Percentiles rank a stretch among this genome's conserved stretches.
These are phyloP conservation scores for Fusarium domesticum DNA, from an alignment of 2,329 filamentous ascomycete species.

Conservation along the genomic window DNA sequence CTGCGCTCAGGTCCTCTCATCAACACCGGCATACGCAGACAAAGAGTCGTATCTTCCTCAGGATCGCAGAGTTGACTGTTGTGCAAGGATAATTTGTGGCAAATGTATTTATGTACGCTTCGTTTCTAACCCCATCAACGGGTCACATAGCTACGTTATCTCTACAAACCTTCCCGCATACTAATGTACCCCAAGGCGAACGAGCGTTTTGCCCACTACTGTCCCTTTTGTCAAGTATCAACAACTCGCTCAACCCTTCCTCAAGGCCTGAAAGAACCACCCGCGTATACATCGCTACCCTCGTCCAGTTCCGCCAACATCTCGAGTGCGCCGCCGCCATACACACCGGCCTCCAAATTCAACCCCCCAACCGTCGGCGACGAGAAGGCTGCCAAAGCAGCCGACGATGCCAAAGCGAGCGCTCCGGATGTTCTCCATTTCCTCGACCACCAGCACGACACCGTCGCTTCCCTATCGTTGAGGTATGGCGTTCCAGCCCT, in stretches of 20 bases:
- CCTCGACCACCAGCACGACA: slow-evolving; percentile 66
- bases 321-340: slow-evolving; percentile 40
- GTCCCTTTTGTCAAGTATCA: slow-evolving; percentile 76
- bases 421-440: slow-evolving; percentile 72
- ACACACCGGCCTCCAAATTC: slow-evolving; percentile 26
- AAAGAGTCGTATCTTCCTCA: slow-evolving; percentile 52
- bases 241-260: slow-evolving; percentile 54
- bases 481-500: slow-evolving; percentile 66
- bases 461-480: slow-evolving; percentile 64
- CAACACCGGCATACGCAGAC: slow-evolving; percentile 54
- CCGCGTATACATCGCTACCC: slow-evolving; percentile 53
- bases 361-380: slow-evolving; percentile 7
- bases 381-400: slow-evolving; percentile 26
- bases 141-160: neutral
- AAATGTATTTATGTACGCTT: slow-evolving; percentile 60
- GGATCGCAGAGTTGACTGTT: slow-evolving; percentile 65
- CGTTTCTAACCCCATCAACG: neutral
- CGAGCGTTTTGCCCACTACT: slow-evolving; percentile 62
- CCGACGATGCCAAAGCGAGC: slow-evolving; percentile 33
- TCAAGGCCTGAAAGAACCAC: slow-evolving; percentile 66
- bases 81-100: slow-evolving; percentile 67
- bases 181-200: too few species aligned
- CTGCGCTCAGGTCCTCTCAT: slow-evolving; percentile 60
- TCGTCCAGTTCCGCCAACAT: slow-evolving; percentile 25
- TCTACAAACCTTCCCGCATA: slow-evolving; percentile 14